Evolutionary conservation across 2,329 filamentous ascomycete genomes (phyloP).

Genomic region (Herpotrichia juniperi): DNA sequence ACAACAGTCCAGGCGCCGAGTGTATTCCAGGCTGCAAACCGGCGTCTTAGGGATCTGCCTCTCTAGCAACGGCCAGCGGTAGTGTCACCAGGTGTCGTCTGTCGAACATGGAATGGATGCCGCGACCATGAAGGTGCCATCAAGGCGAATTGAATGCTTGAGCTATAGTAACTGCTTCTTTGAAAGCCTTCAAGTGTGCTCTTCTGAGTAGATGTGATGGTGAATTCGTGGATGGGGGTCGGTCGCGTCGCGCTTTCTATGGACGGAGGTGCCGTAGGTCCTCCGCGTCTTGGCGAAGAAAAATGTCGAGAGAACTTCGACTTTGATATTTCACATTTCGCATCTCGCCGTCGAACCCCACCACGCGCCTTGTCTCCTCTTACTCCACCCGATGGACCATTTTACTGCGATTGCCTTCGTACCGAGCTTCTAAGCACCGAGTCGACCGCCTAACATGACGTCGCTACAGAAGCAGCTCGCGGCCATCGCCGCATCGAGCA

Average conservation of each 20-base stretch:
- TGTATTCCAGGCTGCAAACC: too few relatives aligned
- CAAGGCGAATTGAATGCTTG: too few relatives aligned
- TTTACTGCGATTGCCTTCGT: neutral
- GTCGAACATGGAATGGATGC: too few relatives aligned
- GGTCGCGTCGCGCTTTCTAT: neutral
- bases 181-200: too few relatives aligned
- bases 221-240: neutral
- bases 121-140: too few relatives aligned
- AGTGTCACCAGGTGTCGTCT: too few relatives aligned
- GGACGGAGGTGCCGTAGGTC: slow-evolving; percentile 14
- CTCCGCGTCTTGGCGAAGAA: slow-evolving; percentile 29
- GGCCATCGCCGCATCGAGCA: slow-evolving; percentile 87
- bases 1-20: too few relatives aligned
- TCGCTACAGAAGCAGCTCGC: slow-evolving; percentile 93
- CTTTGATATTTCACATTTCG: neutral
- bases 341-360: slow-evolving; percentile 14
- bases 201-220: neutral
- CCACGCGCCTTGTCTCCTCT: slow-evolving; percentile 17
- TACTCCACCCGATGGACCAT: slow-evolving; percentile 32
- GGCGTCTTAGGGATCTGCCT: too few relatives aligned
- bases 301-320: slow-evolving; percentile 3
- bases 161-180: too few relatives aligned
- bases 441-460: slow-evolving; percentile 66
- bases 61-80: too few relatives aligned
- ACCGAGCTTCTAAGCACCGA: neutral